Evolutionary conservation across 2,329 filamentous ascomycete species (phyloP).

Genomic region (Biscogniauxia sp.): DNA sequence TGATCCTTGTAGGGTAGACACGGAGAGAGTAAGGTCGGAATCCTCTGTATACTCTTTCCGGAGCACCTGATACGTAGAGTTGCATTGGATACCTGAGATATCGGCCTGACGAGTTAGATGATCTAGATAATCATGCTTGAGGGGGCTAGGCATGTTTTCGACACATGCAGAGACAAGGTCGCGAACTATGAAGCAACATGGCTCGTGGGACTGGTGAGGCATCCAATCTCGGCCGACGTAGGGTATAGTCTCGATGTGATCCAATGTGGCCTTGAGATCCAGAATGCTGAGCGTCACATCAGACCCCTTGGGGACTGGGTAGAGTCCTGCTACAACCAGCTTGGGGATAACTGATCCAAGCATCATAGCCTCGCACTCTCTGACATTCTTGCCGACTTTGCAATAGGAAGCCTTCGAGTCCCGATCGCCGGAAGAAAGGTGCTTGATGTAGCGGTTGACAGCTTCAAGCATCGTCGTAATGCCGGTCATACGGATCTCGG

Average conservation of each 20-base stretch:
- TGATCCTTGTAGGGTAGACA: too few species aligned
- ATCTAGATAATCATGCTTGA: constrained; percentile 5
- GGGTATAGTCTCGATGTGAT: constrained; percentile 14
- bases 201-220: constrained; percentile 22
- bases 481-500: constrained; percentile 10
- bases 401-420: constrained; percentile 12
- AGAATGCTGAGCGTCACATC: constrained; percentile 19
- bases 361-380: constrained; percentile 27
- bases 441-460: constrained; percentile 11
- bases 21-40: too few species aligned
- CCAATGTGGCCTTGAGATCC: constrained; percentile 14
- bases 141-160: constrained; percentile 15
- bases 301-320: constrained; percentile 20
- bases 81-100: constrained; percentile 1
- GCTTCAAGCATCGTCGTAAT: constrained; percentile 17
- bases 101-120: constrained; percentile 2
- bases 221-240: constrained; percentile 22
- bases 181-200: constrained; percentile 21
- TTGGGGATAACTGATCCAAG: constrained; percentile 20
- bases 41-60: too few species aligned
- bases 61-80: neutral
- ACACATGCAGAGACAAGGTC: constrained; percentile 11
- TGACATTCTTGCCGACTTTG: constrained; percentile 15
- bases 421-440: constrained; percentile 7
- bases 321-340: constrained; percentile 16